Base-by-base conservation (phyloP, 306 rosid genomes). In the Phaseolus lunatus region DNA sequence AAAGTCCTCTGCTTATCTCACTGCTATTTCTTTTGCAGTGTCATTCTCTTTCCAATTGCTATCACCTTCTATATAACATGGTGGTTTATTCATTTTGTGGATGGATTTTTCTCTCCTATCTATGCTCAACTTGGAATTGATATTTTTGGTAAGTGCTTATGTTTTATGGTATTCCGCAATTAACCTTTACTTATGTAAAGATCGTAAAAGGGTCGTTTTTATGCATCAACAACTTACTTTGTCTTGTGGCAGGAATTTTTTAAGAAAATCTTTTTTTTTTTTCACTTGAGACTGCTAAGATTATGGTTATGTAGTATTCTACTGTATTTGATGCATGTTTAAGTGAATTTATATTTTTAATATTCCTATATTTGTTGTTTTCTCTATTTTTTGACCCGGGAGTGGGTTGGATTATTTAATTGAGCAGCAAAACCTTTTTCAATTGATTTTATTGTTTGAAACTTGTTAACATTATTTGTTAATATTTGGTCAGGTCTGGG, bases 31-130 rank as follows among this genome's bases (percentile, higher is more conserved):
- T 85, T 86, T 84, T 89, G 92, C 94, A 93, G 97, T 62, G 97
- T 93, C 79, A 93, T 93, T 82, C 76, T 93, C 57, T 86, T 93
- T 80, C 97, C 97, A 50, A 89, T 93, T 62, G 97, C 97, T 19
- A 88, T 93, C 83, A 93, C 97, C 69, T 93, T 93, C 89, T 93
- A 93, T 63, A 86, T 93, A 73, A 93, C 97, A 22, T 93, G 94
- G 94, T 93, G 97, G 97, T 93, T 93, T 81, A 90, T 93, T 86
- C 97, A 93, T 89, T 93, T 93, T 20, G 96, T 90, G 79, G 97
- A 93, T 79, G 88, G 97, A 56, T 93, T 93, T 69, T 93, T 93
- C 82, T 93, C 97, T 78, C 97, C 97, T 20, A 93, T 93, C 74
- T 93, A 89, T 73, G 94, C 89, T 72, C 90, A 89, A 70, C 97